Evolutionary conservation across 805 yeast species (phyloP), one percentile per base, ranked within the genome.

Genomic region (Cyberlindnera subsufficiens): DNA sequence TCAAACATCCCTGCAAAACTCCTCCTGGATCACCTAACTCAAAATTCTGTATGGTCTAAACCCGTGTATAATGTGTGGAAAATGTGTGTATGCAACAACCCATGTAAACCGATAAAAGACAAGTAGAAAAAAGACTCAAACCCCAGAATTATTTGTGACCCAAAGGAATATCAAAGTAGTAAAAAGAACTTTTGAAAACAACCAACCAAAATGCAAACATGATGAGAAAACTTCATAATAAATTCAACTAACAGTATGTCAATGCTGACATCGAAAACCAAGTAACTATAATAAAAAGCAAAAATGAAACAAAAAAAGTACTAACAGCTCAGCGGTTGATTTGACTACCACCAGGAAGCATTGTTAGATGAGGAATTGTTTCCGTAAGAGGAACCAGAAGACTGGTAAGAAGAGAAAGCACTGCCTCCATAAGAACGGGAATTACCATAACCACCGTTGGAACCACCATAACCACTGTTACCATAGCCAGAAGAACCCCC

Each of bases 361-460:
- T 20, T 17, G 27, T 15, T 38, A n/a, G 42, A 37, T 11, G 40
- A 32, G 22, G 38, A 31, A 27, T 33, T 37, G 43, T 42, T 40
- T 39, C 49, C 47, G 42, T 30, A 49, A 25, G 35, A 40, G 19
- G 45, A 20, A 42, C 51, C 50, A 43, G 52, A 44, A 35, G 42
- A 42, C 42, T 51, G 50, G 48, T 40, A 47, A 39, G 47, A 44
- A 27, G 52, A 38, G 46, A 45, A 39, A 19, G 30, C 37, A 25
- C 14, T n/a, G 16, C 46, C 46, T 40, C 50, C 53, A 36, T 42
- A 41, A 30, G 47, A 42, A 32, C 47, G 45, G 15, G 37, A 9
- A 41, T 47, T 47, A 30, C 49, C 47, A 42, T 46, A 43, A 30
- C 45, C 51, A 38, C 39, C 31, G 38, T 6, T 30, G 40, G 33